Evolutionary conservation across 2,329 filamentous ascomycete species (phyloP), one percentile per base, ranked within the genome.

Genomic region (Cladophialophora yegresii): DNA sequence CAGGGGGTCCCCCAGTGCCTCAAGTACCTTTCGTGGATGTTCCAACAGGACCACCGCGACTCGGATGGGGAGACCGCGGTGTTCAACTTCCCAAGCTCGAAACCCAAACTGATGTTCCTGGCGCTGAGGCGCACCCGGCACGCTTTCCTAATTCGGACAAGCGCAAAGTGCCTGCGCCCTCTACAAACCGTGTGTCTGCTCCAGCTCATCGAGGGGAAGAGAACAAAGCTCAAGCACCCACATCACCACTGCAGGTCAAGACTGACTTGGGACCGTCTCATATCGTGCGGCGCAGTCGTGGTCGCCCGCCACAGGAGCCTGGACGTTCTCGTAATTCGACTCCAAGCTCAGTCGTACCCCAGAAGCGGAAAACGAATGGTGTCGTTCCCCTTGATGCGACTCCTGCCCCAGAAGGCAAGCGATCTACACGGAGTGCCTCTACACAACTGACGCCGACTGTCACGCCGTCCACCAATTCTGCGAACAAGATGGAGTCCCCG

Each of bases 1-100:
- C 84, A 23, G 83, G 81, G 43, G 77, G 78, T 7, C 82, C 82
- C 40, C 75, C 77, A 26, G 59, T 71, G 26, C 72, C 72, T 30
- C 67, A 71, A 54, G 71, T 74, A 9, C 67, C 68, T 32, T 64
- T 67, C 40, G 71, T 71, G 47, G 69, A 74, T 54, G 64, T 73
- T 22, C 66, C 71, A 26, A 67, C 62, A 4, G 67, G 64, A 10
- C 71, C 64, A 33, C 68, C 75, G 26, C 63, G 66, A 36, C 61
- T 67, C 63, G 62, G 69, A 59, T 51, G 70, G n/a, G 64, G 66
- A 40, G 47, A 66, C n/a, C 33, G 51, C 50, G 60, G 45, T 40
- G 6, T 28, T 28, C 59, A 58, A 12, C 58, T 36, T 22, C 32
- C 49, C 4, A 55, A 50, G 28, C 45, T 32, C 9, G 49, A 58